Base-by-base conservation (phyloP, 176 grass and related monocot species). In the Carex myosuroides region DNA sequence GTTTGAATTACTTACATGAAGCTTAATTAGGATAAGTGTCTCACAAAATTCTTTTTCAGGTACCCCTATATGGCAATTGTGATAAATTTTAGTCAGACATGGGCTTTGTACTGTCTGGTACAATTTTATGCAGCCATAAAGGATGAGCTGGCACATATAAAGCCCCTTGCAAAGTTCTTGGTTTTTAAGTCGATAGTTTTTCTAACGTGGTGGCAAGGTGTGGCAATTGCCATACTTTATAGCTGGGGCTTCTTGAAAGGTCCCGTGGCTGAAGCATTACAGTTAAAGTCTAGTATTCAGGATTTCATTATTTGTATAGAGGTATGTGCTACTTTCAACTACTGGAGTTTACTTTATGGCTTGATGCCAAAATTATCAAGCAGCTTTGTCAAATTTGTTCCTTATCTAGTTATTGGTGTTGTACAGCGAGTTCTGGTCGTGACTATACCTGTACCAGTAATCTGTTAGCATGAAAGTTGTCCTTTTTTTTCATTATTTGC, bases 221-320 rank as follows among this genome's bases (percentile, higher is more conserved):
- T 94, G 8, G 90, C 89, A 44, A 94, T 98, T 60, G 95, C 92
- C 60, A 39, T 98, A 64, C 88, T 98, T 64, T 98, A 87, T 73
- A 93, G 67, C 75, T 94, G 78, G 91, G 95, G 95, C 20, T 89
- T 93, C 68, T 50, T 98, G 42, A 91, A 86, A 83, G 91, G 95
- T 39, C 89, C 92, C 26, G 89, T 94, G 50, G 91, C 92, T 64
- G 87, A 98, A 87, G 93, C 88, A 30, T 91, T 98, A 79, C 89
- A 94, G 57, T 90, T 91, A 64, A 98, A 98, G 80, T 98, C 95
- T 56, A 98, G 92, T 87, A 94, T 98, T 78, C 90, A 98, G 54
- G 92, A 98, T 66, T 94, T 98, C 59, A 93, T 98, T 86, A 98
- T 98, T 86, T 98, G 92, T 88, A 95, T 94, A 91, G 95, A 98